Conservation (phyloP, 495 filamentous ascomycete genomes). For the Hypoxylon fuscum region DNA sequence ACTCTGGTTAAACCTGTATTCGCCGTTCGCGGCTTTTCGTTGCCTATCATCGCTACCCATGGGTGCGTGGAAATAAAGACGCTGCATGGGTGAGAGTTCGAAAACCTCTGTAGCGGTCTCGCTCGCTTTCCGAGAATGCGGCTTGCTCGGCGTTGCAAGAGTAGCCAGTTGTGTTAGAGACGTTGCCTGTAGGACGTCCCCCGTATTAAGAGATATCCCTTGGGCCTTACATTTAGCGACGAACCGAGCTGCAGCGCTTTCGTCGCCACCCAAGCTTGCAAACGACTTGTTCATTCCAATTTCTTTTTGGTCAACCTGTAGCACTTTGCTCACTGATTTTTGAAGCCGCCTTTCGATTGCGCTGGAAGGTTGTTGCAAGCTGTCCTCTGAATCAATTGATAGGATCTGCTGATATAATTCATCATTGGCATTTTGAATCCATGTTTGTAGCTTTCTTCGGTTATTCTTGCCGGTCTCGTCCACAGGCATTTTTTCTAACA, state of each 20-base stretch:
- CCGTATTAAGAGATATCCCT: constrained; percentile 48
- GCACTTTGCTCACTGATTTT: constrained; percentile 49
- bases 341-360: constrained; percentile 52
- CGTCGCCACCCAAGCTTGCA: constrained; percentile 55
- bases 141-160: constrained; percentile 21
- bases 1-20: constrained; percentile 79
- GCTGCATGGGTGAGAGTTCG: constrained; percentile 75
- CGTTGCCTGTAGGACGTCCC: constrained; percentile 34
- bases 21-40: constrained; percentile 56
- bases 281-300: constrained; percentile 58
- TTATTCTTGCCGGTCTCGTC: constrained; percentile 50
- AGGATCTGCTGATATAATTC: constrained; percentile 53
- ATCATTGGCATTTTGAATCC: constrained; percentile 60
- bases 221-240: constrained; percentile 50
- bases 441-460: constrained; percentile 55
- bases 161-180: constrained; percentile 49
- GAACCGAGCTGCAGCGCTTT: constrained; percentile 51
- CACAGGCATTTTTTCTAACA: constrained; percentile 55
- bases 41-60: constrained; percentile 49
- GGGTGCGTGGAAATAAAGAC: constrained; percentile 68
- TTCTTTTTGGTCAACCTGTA: constrained; percentile 45
- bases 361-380: constrained; percentile 44
- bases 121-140: constrained; percentile 12
- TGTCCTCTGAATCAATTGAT: constrained; percentile 50
- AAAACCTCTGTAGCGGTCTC: constrained; percentile 62